Conservation (phyloP, 1,284 basidiomycete species). For the Ustilago sp. region DNA sequence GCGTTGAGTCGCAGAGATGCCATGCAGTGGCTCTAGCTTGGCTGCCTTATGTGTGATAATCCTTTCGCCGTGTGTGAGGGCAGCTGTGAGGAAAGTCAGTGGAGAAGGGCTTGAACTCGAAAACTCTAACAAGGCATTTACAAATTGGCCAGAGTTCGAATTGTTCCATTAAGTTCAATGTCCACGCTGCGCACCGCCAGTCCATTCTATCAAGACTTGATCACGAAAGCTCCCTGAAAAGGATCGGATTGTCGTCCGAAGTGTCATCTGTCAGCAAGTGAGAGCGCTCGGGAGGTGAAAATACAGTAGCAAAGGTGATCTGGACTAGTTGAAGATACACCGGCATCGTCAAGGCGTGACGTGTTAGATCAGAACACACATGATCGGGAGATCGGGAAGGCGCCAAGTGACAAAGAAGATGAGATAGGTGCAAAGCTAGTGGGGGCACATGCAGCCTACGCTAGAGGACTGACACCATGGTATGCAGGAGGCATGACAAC, state of each 20-base stretch:
- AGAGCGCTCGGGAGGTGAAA: not conserved
- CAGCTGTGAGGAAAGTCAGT: not conserved
- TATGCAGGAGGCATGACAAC: no score
- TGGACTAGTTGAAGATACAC: not conserved
- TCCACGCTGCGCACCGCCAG: not conserved
- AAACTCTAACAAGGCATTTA: not conserved
- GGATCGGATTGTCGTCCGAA: not conserved
- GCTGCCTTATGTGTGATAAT: no score
- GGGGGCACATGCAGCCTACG: no score
- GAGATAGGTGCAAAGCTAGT: no score
- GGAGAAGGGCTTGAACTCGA: not conserved
- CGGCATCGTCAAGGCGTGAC: no score
- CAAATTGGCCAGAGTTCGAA: constrained; percentile 3
- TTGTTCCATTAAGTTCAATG: not conserved
- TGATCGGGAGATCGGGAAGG: no score
- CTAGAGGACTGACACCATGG: no score
- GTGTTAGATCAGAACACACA: no score
- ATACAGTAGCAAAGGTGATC: not conserved
- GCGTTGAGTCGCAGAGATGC: no score
- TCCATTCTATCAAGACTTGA: not conserved
- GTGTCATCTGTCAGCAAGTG: not conserved
- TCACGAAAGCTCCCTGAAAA: not conserved
- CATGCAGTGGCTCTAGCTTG: no score
- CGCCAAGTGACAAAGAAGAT: no score
- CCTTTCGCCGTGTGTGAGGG: not conserved